Evolutionary conservation across 306 rosid genomes (phyloP).

Genomic region (Fragaria iinumae): DNA sequence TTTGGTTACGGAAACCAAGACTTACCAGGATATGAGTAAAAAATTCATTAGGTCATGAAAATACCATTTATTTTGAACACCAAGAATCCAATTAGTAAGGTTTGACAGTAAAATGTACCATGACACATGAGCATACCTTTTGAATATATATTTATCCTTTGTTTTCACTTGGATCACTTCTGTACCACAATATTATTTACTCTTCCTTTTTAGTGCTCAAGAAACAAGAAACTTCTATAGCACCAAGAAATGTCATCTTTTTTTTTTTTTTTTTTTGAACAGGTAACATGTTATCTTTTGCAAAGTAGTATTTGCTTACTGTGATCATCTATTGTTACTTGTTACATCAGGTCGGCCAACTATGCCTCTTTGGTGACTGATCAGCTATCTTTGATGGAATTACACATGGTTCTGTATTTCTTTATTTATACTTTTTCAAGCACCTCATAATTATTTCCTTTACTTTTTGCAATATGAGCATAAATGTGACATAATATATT

Average conservation of each 20-base stretch:
- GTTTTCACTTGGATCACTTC: neutral
- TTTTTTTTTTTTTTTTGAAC: no score
- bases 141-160: neutral
- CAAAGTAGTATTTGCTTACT: slow-evolving; percentile 22
- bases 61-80: neutral
- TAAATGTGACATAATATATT: slow-evolving; percentile 18
- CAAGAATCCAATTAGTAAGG: neutral
- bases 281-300: neutral
- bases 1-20: neutral
- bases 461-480: slow-evolving; percentile 8
- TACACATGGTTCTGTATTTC: slow-evolving; percentile 77
- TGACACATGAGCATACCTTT: neutral
- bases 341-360: slow-evolving; percentile 67
- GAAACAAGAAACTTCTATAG: slow-evolving; percentile 11
- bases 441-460: neutral
- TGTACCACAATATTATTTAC: neutral
- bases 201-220: neutral
- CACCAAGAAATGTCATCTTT: neutral
- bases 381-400: slow-evolving; percentile 74
- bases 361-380: slow-evolving; percentile 87
- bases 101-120: neutral
- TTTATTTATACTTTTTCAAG: slow-evolving; percentile 20
- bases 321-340: slow-evolving; percentile 19
- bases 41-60: neutral
- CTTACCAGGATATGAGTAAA: neutral